Percentiles rank a stretch among this genome's conserved stretches.
Evolutionary conservation across 345 rosid genomes (phyloP).

Genomic region (Linum tenue): DNA sequence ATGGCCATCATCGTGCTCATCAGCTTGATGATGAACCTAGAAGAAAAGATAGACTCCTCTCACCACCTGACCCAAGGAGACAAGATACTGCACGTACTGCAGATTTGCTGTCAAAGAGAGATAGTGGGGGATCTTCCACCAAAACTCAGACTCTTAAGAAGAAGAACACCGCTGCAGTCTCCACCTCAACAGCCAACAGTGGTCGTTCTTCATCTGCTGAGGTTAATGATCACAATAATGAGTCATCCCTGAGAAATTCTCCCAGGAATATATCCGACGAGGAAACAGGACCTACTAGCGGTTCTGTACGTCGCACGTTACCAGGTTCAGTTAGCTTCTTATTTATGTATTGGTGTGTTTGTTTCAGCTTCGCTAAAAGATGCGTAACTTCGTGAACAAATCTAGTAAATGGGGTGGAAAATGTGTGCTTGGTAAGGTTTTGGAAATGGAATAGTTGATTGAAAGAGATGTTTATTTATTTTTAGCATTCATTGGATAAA

Average conservation of each 20-base stretch:
- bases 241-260: constrained; percentile 49
- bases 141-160: constrained; percentile 19
- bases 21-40: constrained; percentile 53
- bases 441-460: no score
- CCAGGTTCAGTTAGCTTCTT: constrained; percentile 37
- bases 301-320: constrained; percentile 61
- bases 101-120: constrained; percentile 27
- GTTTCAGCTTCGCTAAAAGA: no score
- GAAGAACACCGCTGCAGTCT: constrained; percentile 36
- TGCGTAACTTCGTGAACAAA: no score
- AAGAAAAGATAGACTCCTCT: constrained; percentile 41
- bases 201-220: constrained; percentile 75
- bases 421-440: no score
- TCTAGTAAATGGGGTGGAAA: no score
- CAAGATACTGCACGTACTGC: constrained; percentile 27
- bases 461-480: no score
- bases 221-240: constrained; percentile 43
- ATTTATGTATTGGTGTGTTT: background rate
- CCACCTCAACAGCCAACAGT: constrained; percentile 55
- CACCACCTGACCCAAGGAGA: constrained; percentile 56
- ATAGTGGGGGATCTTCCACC: constrained; percentile 34
- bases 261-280: constrained; percentile 61
- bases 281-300: constrained; percentile 38
- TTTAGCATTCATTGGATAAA: no score
- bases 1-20: constrained; percentile 30